Conservation (phyloP, 179 eudicot species). For the Spergularia azorica region DNA sequence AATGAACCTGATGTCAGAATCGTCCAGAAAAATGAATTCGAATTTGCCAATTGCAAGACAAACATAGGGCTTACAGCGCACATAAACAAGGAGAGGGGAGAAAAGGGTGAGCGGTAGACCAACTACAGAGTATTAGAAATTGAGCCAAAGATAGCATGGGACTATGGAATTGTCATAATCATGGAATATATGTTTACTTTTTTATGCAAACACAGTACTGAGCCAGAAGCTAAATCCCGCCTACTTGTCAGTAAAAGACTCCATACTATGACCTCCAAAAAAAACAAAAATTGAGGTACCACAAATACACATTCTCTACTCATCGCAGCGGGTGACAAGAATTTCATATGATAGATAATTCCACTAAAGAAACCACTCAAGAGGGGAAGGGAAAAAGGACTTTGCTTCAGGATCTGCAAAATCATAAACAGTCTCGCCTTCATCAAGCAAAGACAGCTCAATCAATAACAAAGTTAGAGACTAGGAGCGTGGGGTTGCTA, state of each 20-base stretch:
- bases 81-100: not conserved
- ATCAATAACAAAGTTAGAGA: not conserved
- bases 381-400: too few relatives aligned
- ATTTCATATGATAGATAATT: too few relatives aligned
- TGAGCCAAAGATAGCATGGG: not conserved
- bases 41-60: conserved; percentile 26
- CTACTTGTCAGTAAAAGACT: not conserved
- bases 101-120: not conserved
- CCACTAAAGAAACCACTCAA: too few relatives aligned
- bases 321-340: too few relatives aligned
- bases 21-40: conserved; percentile 48
- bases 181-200: not conserved
- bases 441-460: not conserved
- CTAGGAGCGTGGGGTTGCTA: not conserved
- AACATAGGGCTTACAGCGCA: conserved; percentile 6
- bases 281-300: too few relatives aligned
- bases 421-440: not conserved
- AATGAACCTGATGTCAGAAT: conserved; percentile 86
- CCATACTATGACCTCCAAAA: not conserved
- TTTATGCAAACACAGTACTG: not conserved
- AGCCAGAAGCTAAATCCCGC: not conserved
- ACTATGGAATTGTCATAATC: not conserved
- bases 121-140: not conserved
- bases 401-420: not conserved
- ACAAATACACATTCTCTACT: not conserved